Evolutionary conservation across 768 basidiomycete genomes (phyloP), one percentile per base, ranked within the genome.

Genomic region (Cubamyces lactineus): DNA sequence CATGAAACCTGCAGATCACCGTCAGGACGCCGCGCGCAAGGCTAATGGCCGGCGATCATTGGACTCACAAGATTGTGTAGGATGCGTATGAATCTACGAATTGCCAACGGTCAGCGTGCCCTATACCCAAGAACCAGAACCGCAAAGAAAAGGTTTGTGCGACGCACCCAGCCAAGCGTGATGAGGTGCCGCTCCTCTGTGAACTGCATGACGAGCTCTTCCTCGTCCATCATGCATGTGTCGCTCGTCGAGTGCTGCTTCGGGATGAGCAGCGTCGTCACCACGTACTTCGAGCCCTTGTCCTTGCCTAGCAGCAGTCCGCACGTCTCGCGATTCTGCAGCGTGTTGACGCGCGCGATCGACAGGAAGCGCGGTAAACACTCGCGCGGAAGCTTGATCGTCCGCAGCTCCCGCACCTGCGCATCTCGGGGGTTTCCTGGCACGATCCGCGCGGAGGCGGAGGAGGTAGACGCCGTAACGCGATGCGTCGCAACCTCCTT

Each of bases 171-270:
- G 62, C 94, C 95, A 49, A 96, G 83, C 7, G 94, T 94, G 52
- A 96, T 88, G 69, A 96, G 74, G 66, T 83, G 84, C 64, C 90
- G 78, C 70, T 88, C 85, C 70, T 94, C 91, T 66, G 92, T 92
- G 71, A 96, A 93, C 67, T 86, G 84, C 75, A 94, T 76, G 7
- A 94, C 91, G 48, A 92, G 77, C 71, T 96, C 94, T 68, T 96
- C 94, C 70, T 90, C 87, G 55, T 92, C 88, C 89, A 94, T 96
- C 34, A 87, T 86, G 73, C 94, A 96, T n/a, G 92, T 93, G 76
- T 96, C 92, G 60, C 88, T 86, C 64, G 92, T 93, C 61, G 91
- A 88, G 60, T 86, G 87, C 69, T 96, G 94, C 73, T 84, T 90
- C n/a, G 94, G 94, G 17, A 96, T 87, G 69, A 96, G 75, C 70